Base-by-base conservation (phyloP, 1,139 yeast genomes). In the Nakaseomyces bracarensis region DNA sequence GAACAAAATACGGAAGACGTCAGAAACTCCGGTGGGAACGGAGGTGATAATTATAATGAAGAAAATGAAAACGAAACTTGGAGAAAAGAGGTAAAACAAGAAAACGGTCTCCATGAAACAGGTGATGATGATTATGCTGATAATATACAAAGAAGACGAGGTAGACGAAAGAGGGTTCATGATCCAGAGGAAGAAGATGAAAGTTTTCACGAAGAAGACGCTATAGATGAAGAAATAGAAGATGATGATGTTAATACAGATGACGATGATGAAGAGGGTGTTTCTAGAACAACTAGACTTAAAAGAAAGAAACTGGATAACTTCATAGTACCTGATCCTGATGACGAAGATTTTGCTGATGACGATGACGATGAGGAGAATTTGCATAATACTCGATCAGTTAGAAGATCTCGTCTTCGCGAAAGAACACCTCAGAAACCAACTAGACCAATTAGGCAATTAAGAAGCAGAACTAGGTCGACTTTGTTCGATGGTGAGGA, bases 221-320 rank as follows among this genome's bases (percentile, higher is more conserved):
- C 22, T 3, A 41, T 40, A 1, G 55, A 54, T 1, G 55, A 52
- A 15, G 49, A 39, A 4, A 51, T 47, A 7, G 52, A 47, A 8
- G 55, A 49, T 11, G 71, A 65, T 13, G 69, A 60, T 36, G 61
- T 56, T 14, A 55, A 51, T 20, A 61, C 57, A 21, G 63, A 57
- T 7, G 64, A 57, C 14, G 57, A 46, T 36, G 46, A 46, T 21
- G 48, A 44, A n/a, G 40, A 36, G 5, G 49, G 42, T 14, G 48
- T 43, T 26, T 56, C 50, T 36, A 50, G 43, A 16, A 47, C 46
- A 9, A 30, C 40, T 29, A 44, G 42, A 21, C 40, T 42, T 40
- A 41, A 35, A 36, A 26, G 41, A 39, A 46, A 45, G 31, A 41
- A 47, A 39, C 44, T 52, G 25, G 46, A 44, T 36, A 47, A 49